Base-by-base conservation (phyloP, 176 grass and related monocot genomes). In the Triticum urartu region DNA sequence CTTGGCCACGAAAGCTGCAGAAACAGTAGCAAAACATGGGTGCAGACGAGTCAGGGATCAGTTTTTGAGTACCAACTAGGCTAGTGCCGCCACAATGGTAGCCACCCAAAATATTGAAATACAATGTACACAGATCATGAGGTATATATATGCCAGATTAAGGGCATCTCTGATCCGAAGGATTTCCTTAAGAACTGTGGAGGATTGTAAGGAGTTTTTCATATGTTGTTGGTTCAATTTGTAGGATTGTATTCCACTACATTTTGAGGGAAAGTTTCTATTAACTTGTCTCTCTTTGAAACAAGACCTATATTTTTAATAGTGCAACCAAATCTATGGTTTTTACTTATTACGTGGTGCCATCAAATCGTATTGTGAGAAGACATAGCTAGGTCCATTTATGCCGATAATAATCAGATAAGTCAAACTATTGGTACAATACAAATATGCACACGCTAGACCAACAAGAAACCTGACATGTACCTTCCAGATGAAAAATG, bases 401-500 rank as follows among this genome's bases (percentile, higher is more conserved):
- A 56, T 77, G 17, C 47, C 15, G 1, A 77, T 33, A 9, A 77
- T 77, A 34, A 77, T 17, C 28, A 56, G 74, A 54, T 15, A 75
- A 32, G 26, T 76, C 72, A 76, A 76, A 76, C 56, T 84, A 17
- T 43, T 12, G 2, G 32, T 36, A 45, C 5, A 35, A 11, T 40
- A 47, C 15, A 63, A 59, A 59, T 59, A 21, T 2, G 3, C 71
- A 30, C 22, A 28, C 17, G 75, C 7, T 17, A 52, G 11, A 17
- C 38, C 42, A 2, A 10, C 68, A 68, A 66, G 36, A 33, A 2
- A 10, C 68, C 33, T 66, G 36, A 33, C 9, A 79, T 38, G 70
- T 91, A 96, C 94, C 97, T 96, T 99, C 97, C 75, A 96, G 84
- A 77, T 99, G 97, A 79, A 99, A 96, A 87, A 99, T 99, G 64